Evolutionary conservation across 164 flowering plant genomes (phyloP), one percentile per base, ranked within the genome.

Genomic region (Euptelea pleiosperma): DNA sequence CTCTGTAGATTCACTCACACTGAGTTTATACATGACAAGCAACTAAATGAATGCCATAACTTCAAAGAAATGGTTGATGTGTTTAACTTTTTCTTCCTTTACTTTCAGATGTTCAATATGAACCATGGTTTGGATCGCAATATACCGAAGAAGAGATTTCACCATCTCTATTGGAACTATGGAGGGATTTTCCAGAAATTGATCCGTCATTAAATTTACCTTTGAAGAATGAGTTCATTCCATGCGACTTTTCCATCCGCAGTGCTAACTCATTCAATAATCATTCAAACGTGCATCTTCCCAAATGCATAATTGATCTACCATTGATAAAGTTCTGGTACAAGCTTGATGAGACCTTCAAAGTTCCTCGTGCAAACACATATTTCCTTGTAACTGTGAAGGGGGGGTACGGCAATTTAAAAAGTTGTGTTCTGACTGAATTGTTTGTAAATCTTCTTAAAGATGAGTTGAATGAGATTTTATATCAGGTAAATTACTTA

Each of bases 71-170:
- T 11, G 3, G 12, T 33, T 4, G 33, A 22, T 18, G 18, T 33
- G n/a, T 10, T 52, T 31, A 30, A 25, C 10, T 12, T 26, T 18
- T 30, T 47, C 1, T 33, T 26, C 14, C 22, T 11, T 65, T 22
- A 22, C 6, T 60, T 76, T 42, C 84, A 90, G 99, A 69, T 73
- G 52, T 72, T 61, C 71, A 81, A 43, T 44, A 14, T 66, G 99
- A 93, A 72, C 96, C 99, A 43, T 93, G 99, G 99, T 93, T 93
- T 75, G 96, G 87, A 49, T 81, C 99, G 40, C 62, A 22, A 48
- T 93, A 86, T 63, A 62, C 53, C 3, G 91, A 76, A 73, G 99
- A 90, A 70, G 87, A 85, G 64, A 77, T 93, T 69, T 66, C 89
- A 49, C 64, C 73, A 48, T 55, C 79, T 57, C 73, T 83, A 55